These are phyloP conservation scores for Fusarium incarnatum DNA, from an alignment of 2,329 filamentous ascomycete genomes.

Conservation along the genomic window DNA sequence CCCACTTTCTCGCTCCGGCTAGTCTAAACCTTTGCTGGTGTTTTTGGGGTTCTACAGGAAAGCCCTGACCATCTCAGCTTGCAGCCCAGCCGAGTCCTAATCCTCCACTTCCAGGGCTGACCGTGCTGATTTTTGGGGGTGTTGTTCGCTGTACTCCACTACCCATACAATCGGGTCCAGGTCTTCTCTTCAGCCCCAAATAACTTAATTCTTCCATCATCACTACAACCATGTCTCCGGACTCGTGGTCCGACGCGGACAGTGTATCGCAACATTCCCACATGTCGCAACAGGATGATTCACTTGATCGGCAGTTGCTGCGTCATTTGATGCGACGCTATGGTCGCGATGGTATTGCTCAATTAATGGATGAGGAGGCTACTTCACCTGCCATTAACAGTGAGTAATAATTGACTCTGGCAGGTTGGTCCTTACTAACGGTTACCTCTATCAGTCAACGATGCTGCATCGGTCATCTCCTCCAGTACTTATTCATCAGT, in stretches of 20 bases:
- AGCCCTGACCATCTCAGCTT: conserved; percentile 14
- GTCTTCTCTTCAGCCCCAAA: conserved; percentile 28
- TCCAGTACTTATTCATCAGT: conserved; percentile 52
- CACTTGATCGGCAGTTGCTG: conserved; percentile 52
- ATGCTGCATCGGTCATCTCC: conserved; percentile 52
- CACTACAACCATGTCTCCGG: conserved; percentile 46
- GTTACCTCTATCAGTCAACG: conserved; percentile 41
- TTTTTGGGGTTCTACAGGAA: conserved; percentile 12
- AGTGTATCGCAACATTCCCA: conserved; percentile 47
- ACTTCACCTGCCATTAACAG: conserved; percentile 43
- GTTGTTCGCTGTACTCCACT: conserved; percentile 40
- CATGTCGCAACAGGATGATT: conserved; percentile 44
- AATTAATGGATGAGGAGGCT: conserved; percentile 51
- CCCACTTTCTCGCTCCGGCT: conserved; percentile 1
- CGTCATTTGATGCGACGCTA: conserved; percentile 52
- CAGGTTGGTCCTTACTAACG: conserved; percentile 12
- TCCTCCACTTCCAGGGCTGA: conserved; percentile 36
- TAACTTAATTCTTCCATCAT: conserved; percentile 24
- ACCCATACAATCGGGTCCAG: conserved; percentile 22
- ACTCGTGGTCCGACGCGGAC: conserved; percentile 50
- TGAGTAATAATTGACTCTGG: conserved; percentile 41
- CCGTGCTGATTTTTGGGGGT: conserved; percentile 29
- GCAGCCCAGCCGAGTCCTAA: conserved; percentile 1
- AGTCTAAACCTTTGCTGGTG: too few relatives aligned
- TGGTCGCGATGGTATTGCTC: conserved; percentile 49